Conservation (phyloP, 2,329 filamentous ascomycete species). For the Calonectria fujianensis region DNA sequence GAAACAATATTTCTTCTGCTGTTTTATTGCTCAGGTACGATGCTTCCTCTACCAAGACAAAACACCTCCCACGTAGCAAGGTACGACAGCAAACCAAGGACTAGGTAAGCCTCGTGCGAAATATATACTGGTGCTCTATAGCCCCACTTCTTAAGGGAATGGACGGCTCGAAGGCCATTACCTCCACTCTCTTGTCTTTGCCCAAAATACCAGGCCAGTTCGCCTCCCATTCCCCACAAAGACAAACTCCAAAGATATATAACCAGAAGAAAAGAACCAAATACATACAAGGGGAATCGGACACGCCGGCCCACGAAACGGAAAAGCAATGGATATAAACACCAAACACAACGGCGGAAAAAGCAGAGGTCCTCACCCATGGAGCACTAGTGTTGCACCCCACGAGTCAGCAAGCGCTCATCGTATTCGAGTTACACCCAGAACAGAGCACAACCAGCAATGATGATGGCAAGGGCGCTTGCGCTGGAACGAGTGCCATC, state of each 20-base stretch:
- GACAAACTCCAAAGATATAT: conserved; percentile 47
- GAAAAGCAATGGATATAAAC: conserved; percentile 47
- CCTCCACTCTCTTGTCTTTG: conserved; percentile 39
- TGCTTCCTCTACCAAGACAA: conserved; percentile 30
- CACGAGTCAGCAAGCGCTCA: conserved; percentile 11
- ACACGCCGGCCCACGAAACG: conserved; percentile 45
- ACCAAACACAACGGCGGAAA: conserved; percentile 32
- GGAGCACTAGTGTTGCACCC: conserved; percentile 9
- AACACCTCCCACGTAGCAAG: conserved; percentile 22
- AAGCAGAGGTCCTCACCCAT: conserved; percentile 29
- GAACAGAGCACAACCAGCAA: conserved; percentile 60
- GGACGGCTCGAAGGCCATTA: conserved; percentile 51
- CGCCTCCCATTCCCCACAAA: conserved; percentile 41
- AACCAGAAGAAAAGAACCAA: conserved; percentile 47
- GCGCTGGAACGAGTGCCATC: conserved; percentile 57
- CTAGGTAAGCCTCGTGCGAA: conserved; percentile 17
- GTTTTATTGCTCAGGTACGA: neutral
- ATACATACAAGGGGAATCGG: conserved; percentile 50
- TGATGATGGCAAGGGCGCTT: conserved; percentile 62
- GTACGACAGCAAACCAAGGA: conserved; percentile 15
- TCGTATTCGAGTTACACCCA: conserved; percentile 55
- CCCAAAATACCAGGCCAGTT: conserved; percentile 39
- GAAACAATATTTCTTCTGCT: conserved; percentile 31
- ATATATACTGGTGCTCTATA: conserved; percentile 19
- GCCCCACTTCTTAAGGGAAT: conserved; percentile 41